Base-by-base conservation (phyloP, 352 stramenopile species). In the Peronosclerospora sorghi region DNA sequence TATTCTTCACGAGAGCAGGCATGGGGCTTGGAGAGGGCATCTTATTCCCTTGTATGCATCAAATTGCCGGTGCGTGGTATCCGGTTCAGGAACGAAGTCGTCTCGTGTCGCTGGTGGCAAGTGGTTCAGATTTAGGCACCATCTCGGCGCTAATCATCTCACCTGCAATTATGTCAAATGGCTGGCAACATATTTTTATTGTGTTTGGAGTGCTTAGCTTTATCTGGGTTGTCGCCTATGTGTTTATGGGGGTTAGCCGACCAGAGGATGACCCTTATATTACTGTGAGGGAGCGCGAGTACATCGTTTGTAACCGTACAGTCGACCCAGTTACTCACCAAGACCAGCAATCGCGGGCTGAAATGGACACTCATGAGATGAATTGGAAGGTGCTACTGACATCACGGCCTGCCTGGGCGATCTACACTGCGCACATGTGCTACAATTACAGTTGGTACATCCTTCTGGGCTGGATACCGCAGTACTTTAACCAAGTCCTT, bases 361-460 rank as follows among this genome's bases (percentile, higher is more conserved):
- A 72, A 24, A 5, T 75, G 24, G 62, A 74, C 46, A 60, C 58
- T 4, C 53, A 83, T 35, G 30, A 51, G 9, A 71, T 89, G 39
- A 81, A 86, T 45, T 88, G 73, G 66, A 48, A 50, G 8, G 66
- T 82, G 24, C 50, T 93, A 35, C 53, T 93, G 18, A 73, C 63
- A 13, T 85, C 67, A 10, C 62, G 71, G 0, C 49, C 75, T 10
- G 81, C 78, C 2, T 93, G 78, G 78, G 81, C 81, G 10, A 78
- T 93, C 45, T 93, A 93, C 57, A 59, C 81, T 10, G 75, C 77
- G 14, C 81, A 93, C 47, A 84, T 91, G 38, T 84, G 71, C 54
- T 86, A 87, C 59, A 93, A 93, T 51, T 93, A 91, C 58, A 79
- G 72, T 41, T 93, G 81, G 81, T 93, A 93, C 46, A 71, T 93